Percentiles rank a stretch among this genome's conserved stretches.
Evolutionary conservation across 164 flowering plant genomes (phyloP).

Genomic region (Pachysandra terminalis): DNA sequence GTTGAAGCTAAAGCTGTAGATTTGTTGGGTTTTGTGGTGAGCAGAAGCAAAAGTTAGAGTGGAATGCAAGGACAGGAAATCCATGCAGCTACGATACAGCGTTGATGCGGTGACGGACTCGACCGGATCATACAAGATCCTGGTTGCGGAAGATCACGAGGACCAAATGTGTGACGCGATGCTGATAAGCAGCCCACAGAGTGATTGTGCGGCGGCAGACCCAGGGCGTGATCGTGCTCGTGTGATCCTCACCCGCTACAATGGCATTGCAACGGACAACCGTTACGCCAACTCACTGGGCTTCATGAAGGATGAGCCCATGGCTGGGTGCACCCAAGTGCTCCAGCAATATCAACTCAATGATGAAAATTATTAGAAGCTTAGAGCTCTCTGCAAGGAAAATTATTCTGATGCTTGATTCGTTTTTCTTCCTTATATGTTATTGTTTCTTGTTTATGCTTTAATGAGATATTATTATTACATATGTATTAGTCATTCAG

Average conservation of each 20-base stretch:
- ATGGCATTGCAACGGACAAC: conserved; percentile 46
- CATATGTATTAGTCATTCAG: no score
- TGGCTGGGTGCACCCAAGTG: conserved; percentile 41
- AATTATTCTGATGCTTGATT: no score
- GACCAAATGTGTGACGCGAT: conserved; percentile 49
- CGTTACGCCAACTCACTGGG: conserved; percentile 64
- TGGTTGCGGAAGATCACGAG: conserved; percentile 40
- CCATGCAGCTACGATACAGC: conserved; percentile 26
- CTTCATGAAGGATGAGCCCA: conserved; percentile 36
- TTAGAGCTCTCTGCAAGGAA: no score
- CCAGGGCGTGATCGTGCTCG: conserved; percentile 64
- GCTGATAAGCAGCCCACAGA: conserved; percentile 54
- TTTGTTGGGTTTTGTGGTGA: conserved; percentile 7
- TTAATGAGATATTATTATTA: no score
- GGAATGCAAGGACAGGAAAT: conserved; percentile 52
- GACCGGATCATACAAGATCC: conserved; percentile 46
- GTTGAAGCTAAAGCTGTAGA: no score
- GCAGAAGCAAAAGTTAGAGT: conserved; percentile 61
- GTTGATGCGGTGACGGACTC: conserved; percentile 43
- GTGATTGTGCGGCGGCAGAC: conserved; percentile 24
- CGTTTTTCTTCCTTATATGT: no score
- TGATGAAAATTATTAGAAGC: no score
- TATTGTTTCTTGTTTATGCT: no score
- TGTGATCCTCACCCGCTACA: conserved; percentile 54
- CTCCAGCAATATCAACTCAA: conserved; percentile 37